Conservation (phyloP, 768 basidiomycete species). For the Suillus fuscotomentosus region DNA sequence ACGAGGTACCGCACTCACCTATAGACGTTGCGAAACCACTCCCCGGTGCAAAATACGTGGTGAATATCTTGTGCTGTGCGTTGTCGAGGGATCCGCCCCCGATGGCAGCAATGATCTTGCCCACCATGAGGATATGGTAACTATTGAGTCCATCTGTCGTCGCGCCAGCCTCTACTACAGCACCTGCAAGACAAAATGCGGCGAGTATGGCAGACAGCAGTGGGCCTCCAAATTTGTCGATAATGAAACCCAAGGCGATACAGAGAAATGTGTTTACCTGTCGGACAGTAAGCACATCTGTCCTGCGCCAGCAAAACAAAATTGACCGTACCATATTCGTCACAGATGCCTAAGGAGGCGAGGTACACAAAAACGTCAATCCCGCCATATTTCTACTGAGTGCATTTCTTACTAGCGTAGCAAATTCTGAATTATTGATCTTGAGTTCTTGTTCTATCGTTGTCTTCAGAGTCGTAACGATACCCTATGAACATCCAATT, state of each 20-base stretch:
- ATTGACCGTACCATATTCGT: constrained; percentile 32
- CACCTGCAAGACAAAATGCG: constrained; percentile 35
- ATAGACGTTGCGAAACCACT: constrained; percentile 39
- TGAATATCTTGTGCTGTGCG: constrained; percentile 43
- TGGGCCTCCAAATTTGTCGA: constrained; percentile 42
- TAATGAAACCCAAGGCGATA: constrained; percentile 37
- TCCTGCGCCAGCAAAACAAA: background rate
- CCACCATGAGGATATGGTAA: constrained; percentile 38
- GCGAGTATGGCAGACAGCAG: constrained; percentile 37
- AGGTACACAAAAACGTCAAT: background rate
- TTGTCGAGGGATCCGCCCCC: constrained; percentile 42
- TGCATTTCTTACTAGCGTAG: constrained; percentile 32
- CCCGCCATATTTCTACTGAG: background rate
- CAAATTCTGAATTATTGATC: constrained; percentile 45
- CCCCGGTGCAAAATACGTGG: constrained; percentile 44
- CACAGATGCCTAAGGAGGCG: constrained; percentile 28
- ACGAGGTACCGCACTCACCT: constrained; percentile 11
- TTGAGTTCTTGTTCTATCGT: constrained; percentile 41
- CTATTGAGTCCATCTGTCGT: constrained; percentile 38
- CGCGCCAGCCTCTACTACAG: constrained; percentile 37
- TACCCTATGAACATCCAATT: constrained; percentile 23
- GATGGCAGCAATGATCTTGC: constrained; percentile 40
- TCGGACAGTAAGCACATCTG: background rate
- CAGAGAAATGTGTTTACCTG: constrained; percentile 44
- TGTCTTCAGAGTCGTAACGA: constrained; percentile 41